Evolutionary conservation across 2,329 filamentous ascomycete species (phyloP), one percentile per base, ranked within the genome.

Genomic region (Diaporthe sp.): DNA sequence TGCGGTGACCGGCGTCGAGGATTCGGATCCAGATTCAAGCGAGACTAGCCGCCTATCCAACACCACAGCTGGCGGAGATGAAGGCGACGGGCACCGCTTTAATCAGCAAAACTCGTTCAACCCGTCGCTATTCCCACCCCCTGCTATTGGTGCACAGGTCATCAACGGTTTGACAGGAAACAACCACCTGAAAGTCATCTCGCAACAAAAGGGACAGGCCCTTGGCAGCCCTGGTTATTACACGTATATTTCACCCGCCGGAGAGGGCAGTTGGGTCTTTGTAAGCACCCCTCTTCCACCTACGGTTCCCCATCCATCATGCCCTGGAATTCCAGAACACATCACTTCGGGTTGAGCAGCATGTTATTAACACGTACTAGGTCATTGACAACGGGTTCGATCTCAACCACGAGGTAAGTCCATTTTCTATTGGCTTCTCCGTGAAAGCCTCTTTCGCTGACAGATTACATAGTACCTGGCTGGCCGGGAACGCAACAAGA

Each of bases 151-250:
- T n/a, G 39, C 39, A 10, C 5, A 62, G 39, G 28, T 4, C 2
- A 39, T 62, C 3, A 9, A 3, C 12, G n/a, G n/a, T 17, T 10
- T 62, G 60, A 25, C 13, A 28, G n/a, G n/a, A 22, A 28, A 62
- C 9, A 12, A 39, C 31, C 53, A 57, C 22, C 60, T 73, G 28
- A 67, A 46, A 19, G 31, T 53, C 8, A 65, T 73, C 34, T 73
- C 71, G 19, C 71, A 73, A 25, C 58, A 73, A 44, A 73, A 73
- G 49, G 71, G 71, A 3, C 58, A 73, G 37, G 34, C 8, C 6
- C 19, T 31, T 25, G 13, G 25, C 8, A 17, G 22, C 34, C 28
- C 28, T 37, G 53, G 25, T 3, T 37, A 28, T 22, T 67, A 73
- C 60, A 55, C 46, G 2, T 73, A 46, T 31, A 44, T 34, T 1